Percentiles rank a stretch among this genome's conserved stretches.
These are phyloP conservation scores for Turnera subulata DNA, from an alignment of 345 rosid species.

Conservation along the genomic window DNA sequence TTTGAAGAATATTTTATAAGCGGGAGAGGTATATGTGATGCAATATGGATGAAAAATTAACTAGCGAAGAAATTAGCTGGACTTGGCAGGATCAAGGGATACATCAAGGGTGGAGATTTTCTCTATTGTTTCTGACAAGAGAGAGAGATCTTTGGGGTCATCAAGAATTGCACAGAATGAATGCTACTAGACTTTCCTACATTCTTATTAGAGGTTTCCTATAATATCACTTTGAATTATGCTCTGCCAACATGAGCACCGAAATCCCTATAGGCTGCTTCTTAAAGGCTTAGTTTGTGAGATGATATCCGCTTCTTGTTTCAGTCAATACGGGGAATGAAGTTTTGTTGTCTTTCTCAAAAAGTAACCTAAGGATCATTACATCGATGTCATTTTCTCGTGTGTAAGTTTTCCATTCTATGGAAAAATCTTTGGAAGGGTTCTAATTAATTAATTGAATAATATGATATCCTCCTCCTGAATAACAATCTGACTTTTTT, in stretches of 20 bases:
- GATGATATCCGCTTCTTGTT: slow-evolving; percentile 6
- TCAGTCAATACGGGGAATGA: slow-evolving; percentile 5
- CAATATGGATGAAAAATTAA: slow-evolving; percentile 20
- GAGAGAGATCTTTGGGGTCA: slow-evolving; percentile 9
- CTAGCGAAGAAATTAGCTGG: slow-evolving; percentile 5
- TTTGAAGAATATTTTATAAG: slow-evolving; percentile 9
- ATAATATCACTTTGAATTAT: background rate
- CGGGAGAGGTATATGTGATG: slow-evolving; percentile 24
- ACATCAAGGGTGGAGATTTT: slow-evolving; percentile 19
- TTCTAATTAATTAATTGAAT: background rate
- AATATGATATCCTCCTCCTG: background rate
- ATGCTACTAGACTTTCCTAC: background rate
- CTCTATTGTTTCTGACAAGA: slow-evolving; percentile 13
- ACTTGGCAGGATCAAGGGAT: slow-evolving; percentile 1
- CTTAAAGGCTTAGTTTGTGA: slow-evolving; percentile 2
- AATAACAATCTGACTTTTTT: background rate
- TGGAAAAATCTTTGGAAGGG: background rate
- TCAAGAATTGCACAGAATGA: slow-evolving; percentile 11
- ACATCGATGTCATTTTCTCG: background rate
- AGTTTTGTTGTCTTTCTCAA: slow-evolving; percentile 1
- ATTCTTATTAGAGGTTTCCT: background rate
- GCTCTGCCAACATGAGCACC: slow-evolving; percentile 17
- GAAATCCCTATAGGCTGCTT: slow-evolving; percentile 22
- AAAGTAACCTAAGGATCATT: slow-evolving; percentile 3
- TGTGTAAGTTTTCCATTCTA: too few species aligned